Percentiles rank a stretch among this genome's conserved stretches.
Conservation (phyloP, 345 rosid genomes). For the Eucalyptus pumila region DNA sequence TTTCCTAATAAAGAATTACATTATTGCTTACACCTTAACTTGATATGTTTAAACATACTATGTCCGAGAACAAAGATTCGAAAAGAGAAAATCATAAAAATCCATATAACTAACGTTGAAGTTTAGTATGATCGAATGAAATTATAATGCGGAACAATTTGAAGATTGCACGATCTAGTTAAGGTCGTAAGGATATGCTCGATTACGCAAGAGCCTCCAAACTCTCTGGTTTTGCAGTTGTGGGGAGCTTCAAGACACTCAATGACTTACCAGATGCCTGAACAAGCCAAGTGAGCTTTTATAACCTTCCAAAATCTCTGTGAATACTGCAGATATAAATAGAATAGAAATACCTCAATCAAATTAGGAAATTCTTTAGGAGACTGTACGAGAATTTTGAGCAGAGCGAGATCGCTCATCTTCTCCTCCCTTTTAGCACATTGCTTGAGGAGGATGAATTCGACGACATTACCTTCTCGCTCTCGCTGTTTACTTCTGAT, state of each 20-base stretch:
- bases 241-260: background rate
- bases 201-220: background rate
- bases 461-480: background rate
- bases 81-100: too few species aligned
- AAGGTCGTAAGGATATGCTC: too few species aligned
- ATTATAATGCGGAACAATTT: background rate
- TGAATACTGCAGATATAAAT: background rate
- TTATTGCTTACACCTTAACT: too few species aligned
- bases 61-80: accelerated
- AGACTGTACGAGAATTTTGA: background rate
- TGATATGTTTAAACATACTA: background rate
- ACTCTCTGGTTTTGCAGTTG: background rate
- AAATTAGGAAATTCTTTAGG: background rate
- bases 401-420: background rate
- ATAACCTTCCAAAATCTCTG: background rate
- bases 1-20: accelerated
- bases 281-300: background rate
- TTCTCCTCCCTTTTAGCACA: background rate
- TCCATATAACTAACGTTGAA: too few species aligned
- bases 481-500: too few species aligned
- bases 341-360: background rate
- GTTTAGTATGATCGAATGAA: background rate
- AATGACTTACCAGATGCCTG: background rate
- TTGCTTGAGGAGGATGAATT: background rate
- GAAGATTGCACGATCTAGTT: too few species aligned